Conservation (phyloP, 2,329 filamentous ascomycete species). For the Thyridium curvatum region DNA sequence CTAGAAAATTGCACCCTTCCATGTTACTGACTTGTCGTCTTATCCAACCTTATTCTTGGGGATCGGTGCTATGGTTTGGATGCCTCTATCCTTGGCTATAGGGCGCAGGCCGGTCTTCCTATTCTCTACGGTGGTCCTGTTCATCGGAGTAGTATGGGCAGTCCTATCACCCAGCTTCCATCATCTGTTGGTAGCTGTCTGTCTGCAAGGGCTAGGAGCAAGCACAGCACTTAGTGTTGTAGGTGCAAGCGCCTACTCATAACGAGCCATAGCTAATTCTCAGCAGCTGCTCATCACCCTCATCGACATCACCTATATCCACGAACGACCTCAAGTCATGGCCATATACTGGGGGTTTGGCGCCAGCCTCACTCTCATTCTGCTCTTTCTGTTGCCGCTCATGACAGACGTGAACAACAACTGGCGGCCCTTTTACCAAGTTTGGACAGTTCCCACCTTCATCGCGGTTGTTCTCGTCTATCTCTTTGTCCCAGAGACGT, state of each 20-base stretch:
- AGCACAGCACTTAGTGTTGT: conserved; percentile 22
- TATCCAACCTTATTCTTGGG: conserved; percentile 24
- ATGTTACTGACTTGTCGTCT: conserved; percentile 16
- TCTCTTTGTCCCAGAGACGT: conserved; percentile 28
- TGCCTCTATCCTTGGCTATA: conserved; percentile 26
- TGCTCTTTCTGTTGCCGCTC: conserved; percentile 18
- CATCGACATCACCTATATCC: conserved; percentile 30
- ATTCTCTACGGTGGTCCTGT: conserved; percentile 17
- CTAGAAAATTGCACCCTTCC: conserved; percentile 17
- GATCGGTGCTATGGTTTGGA: conserved; percentile 27
- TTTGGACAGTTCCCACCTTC: conserved; percentile 17
- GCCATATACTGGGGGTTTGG: conserved; percentile 25
- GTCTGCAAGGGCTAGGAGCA: conserved; percentile 23
- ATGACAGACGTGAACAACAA: conserved; percentile 16
- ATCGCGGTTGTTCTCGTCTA: conserved; percentile 19
- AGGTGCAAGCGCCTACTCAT: conserved; percentile 3
- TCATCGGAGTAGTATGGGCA: conserved; percentile 19
- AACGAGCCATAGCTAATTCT: background rate
- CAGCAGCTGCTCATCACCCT: conserved; percentile 24
- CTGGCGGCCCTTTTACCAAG: conserved; percentile 25
- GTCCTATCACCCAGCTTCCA: conserved; percentile 16
- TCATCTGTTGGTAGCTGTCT: conserved; percentile 18
- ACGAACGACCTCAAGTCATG: conserved; percentile 25
- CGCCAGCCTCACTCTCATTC: conserved; percentile 14
- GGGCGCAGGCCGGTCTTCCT: conserved; percentile 28